Conservation (phyloP, 495 filamentous ascomycete species). For the Penicillium goetzii region DNA sequence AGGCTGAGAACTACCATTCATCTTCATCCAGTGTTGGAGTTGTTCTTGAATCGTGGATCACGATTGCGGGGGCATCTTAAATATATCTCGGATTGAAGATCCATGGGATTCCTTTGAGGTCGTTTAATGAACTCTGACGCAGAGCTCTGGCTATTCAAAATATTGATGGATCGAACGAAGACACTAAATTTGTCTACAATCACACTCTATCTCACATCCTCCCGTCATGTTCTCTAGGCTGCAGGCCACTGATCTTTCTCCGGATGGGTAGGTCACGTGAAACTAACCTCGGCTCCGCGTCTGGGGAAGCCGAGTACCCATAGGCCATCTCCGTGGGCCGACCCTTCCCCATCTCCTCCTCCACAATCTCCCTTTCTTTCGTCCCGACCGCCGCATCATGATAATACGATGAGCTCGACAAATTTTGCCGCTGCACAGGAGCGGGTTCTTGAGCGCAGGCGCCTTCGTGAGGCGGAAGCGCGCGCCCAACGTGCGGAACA, state of each 20-base stretch:
- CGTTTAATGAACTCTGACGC: background rate
- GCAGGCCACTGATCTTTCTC: background rate
- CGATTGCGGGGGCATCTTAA: background rate
- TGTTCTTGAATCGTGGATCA: background rate
- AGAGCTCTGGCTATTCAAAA: background rate
- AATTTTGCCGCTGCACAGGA: slow-evolving; percentile 86
- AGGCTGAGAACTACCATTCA: too few species aligned
- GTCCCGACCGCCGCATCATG: slow-evolving; percentile 33
- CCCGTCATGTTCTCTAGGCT: background rate
- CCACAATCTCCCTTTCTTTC: background rate
- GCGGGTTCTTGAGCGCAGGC: slow-evolving; percentile 77
- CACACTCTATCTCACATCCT: background rate
- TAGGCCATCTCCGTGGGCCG: slow-evolving; percentile 15
- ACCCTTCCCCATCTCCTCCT: slow-evolving; percentile 19
- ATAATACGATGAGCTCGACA: slow-evolving; percentile 66
- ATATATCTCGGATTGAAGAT: background rate
- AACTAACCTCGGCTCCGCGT: slow-evolving; percentile 41
- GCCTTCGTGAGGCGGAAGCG: slow-evolving; percentile 65
- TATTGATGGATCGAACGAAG: background rate
- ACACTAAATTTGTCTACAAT: background rate
- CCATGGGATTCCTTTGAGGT: background rate
- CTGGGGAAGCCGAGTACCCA: slow-evolving; percentile 39
- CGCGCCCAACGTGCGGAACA: slow-evolving; percentile 59
- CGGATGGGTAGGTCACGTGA: slow-evolving; percentile 33
- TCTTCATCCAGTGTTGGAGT: too few species aligned